Evolutionary conservation across 1,139 yeast species (phyloP).

Genomic region (Scheffersomyces segobiensis): DNA sequence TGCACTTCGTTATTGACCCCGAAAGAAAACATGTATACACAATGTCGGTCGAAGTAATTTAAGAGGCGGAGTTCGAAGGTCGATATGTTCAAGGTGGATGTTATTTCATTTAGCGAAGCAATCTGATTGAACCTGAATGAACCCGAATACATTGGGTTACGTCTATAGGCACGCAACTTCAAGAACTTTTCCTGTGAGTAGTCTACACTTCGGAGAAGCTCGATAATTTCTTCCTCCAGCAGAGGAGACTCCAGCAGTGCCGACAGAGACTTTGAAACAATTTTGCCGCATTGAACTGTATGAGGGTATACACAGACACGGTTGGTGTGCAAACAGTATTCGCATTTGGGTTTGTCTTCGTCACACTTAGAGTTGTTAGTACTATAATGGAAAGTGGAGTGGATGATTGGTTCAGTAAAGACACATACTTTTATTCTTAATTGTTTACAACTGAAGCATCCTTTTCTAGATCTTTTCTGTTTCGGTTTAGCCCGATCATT

Average conservation of each 20-base stretch:
- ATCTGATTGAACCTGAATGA: neutral
- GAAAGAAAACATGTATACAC: slow-evolving; percentile 25
- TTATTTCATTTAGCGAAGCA: neutral
- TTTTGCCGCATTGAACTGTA: neutral
- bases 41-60: slow-evolving; percentile 28
- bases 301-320: slow-evolving; percentile 29
- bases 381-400: neutral
- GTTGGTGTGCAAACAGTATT: slow-evolving; percentile 36
- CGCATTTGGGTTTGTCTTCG: slow-evolving; percentile 37
- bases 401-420: neutral
- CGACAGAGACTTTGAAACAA: neutral
- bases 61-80: slow-evolving; percentile 32
- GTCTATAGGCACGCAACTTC: neutral
- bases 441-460: slow-evolving; percentile 33
- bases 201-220: neutral
- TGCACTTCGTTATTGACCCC: slow-evolving; percentile 24
- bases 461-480: slow-evolving; percentile 24
- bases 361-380: slow-evolving; percentile 25
- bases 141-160: neutral
- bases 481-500: neutral
- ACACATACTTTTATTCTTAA: slow-evolving; percentile 29
- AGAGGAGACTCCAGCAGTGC: neutral
- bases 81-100: slow-evolving; percentile 23
- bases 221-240: neutral
- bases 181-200: neutral